Evolutionary conservation across 345 rosid genomes (phyloP), one percentile per base, ranked within the genome.

Genomic region (Aurinia saxatilis): DNA sequence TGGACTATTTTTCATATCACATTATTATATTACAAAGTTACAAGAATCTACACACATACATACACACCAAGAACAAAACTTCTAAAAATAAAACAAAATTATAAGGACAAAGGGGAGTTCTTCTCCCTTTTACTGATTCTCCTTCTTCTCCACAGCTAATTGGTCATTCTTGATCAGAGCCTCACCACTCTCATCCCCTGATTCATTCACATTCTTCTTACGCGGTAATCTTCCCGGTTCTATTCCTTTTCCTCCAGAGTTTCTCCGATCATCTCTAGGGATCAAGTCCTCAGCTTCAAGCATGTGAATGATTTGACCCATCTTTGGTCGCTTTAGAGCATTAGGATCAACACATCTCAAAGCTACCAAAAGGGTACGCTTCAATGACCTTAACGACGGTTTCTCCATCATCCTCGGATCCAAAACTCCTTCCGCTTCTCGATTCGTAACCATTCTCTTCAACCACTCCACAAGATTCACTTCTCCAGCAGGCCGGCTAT

Each of bases 261-360:
- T 50, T 59, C 68, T 66, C 39, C 77, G 53, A 31, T 60, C 61
- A 60, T 60, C 72, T 53, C 50, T 54, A 21, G 57, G 3, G 48
- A 77, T 84, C 57, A 87, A 85, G 51, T 89, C 98, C 19, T 92
- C 98, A 25, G 95, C 93, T 75, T 92, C 98, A 13, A 92, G 96
- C 98, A 92, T 87, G 73, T 92, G 96, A 57, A 92, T 83, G 15
- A 89, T 87, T 75, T 92, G 95, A 53, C 96, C 95, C 93, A 89
- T 92, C 74, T 87, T 89, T 10, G 98, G 98, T 73, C 96, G 76
- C 76, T 92, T 88, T 57, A 84, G 91, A 57, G 96, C 89, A 77
- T 88, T 89, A 39, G 98, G 98, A 72, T 92, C 96, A 30, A 92
- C 92, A 66, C 98, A 92, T 47, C 93, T 85, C 18, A 88, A 58